Conservation (phyloP, 2,329 filamentous ascomycete species). For the Zymoseptoria tritici region DNA sequence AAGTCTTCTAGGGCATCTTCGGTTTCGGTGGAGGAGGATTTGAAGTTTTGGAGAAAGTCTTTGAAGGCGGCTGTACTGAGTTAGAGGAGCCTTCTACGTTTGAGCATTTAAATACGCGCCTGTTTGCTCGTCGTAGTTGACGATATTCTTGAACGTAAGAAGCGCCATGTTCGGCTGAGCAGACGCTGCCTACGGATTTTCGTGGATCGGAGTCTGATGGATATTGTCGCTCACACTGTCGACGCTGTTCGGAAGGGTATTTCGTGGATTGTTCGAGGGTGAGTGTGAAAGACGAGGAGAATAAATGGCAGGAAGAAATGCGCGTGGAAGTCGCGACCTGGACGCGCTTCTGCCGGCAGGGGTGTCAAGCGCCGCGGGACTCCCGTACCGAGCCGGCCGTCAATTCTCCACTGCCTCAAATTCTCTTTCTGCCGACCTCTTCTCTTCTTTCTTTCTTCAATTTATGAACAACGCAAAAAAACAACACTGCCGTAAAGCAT, state of each 20-base stretch:
- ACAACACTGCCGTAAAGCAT: conserved; percentile 35
- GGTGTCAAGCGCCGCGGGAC: neutral
- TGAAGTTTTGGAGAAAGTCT: conserved; percentile 82
- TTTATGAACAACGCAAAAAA: conserved; percentile 32
- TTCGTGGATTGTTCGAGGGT: neutral
- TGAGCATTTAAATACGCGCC: conserved; percentile 44
- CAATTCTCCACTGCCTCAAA: conserved; percentile 2
- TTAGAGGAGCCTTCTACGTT: conserved; percentile 23
- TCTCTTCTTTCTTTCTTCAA: conserved; percentile 14
- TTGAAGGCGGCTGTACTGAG: conserved; percentile 64
- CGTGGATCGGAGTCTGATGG: neutral
- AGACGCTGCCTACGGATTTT: neutral
- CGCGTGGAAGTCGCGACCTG: neutral
- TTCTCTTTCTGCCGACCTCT: conserved; percentile 1
- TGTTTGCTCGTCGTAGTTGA: conserved; percentile 84
- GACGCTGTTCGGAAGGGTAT: neutral
- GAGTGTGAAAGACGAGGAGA: neutral
- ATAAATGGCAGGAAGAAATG: neutral
- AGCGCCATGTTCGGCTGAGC: conserved; percentile 63
- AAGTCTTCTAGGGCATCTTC: conserved; percentile 77
- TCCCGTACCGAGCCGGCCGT: neutral
- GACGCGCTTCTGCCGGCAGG: neutral
- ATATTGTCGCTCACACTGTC: neutral
- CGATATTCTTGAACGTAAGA: conserved; percentile 66
- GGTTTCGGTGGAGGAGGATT: conserved; percentile 65